phyloP scores from a whole-genome alignment of 108 stramenopile species.

The Ochromonas danica region DNA sequence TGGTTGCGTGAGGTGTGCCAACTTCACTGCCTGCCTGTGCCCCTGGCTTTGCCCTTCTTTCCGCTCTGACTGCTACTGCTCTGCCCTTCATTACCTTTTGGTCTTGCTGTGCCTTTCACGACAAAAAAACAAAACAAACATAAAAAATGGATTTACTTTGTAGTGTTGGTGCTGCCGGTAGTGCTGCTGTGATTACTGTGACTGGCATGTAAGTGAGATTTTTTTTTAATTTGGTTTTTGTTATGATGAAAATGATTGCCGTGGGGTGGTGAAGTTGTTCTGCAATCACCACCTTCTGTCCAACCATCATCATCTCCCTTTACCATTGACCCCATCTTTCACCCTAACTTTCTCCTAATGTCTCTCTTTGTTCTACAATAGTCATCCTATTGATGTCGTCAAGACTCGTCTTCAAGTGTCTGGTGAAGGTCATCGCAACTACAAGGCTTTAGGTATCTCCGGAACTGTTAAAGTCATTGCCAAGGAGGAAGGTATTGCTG shows the following conservation, averaged over 20 bases:
- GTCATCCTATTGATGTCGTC: constrained; percentile 86
- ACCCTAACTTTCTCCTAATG: background rate
- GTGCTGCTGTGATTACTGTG: constrained; percentile 28
- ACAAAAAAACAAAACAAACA: too few relatives aligned
- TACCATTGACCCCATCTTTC: too few relatives aligned
- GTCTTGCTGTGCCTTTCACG: too few relatives aligned
- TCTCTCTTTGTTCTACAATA: constrained; percentile 75
- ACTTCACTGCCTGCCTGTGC: too few relatives aligned
- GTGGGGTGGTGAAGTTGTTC: background rate
- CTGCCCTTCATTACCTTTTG: too few relatives aligned
- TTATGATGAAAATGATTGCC: constrained; percentile 5
- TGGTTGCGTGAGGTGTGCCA: too few relatives aligned
- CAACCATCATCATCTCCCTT: too few relatives aligned
- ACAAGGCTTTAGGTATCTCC: constrained; percentile 28
- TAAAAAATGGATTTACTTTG: constrained; percentile 26
- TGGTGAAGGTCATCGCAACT: constrained; percentile 46
- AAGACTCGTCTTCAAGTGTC: constrained; percentile 87
- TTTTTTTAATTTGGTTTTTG: background rate
- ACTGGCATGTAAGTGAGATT: constrained; percentile 33
- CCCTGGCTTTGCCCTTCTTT: too few relatives aligned
- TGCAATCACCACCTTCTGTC: too few relatives aligned
- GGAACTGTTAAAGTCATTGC: constrained; percentile 56
- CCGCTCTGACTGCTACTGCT: too few relatives aligned
- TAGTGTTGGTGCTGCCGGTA: constrained; percentile 34
- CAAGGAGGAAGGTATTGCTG: constrained; percentile 67